Evolutionary conservation across 345 rosid species (phyloP).

Genomic region (Salix udensis): DNA sequence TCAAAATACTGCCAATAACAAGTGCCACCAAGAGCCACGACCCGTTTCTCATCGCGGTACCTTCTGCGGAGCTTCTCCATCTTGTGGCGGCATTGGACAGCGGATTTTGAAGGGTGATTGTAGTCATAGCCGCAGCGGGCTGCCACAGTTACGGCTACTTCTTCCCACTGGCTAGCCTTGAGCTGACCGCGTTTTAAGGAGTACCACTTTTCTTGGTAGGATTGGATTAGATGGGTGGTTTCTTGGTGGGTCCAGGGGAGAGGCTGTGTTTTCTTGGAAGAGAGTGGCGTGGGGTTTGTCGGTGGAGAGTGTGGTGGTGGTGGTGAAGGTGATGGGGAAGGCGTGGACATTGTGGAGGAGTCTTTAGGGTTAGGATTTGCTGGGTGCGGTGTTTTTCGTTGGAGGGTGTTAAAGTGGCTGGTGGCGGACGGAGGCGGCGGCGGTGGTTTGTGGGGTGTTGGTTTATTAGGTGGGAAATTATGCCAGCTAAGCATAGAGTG

Average conservation of each 20-base stretch:
- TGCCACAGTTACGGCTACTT: conserved; percentile 57
- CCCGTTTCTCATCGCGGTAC: conserved; percentile 53
- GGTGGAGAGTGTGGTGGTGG: conserved; percentile 9
- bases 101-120: conserved; percentile 37
- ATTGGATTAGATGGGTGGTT: conserved; percentile 55
- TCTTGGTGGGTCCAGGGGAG: conserved; percentile 70
- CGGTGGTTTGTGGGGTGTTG: background rate
- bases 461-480: background rate
- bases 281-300: background rate
- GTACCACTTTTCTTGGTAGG: conserved; percentile 69
- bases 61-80: conserved; percentile 82
- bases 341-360: conserved; percentile 2
- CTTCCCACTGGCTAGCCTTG: conserved; percentile 71
- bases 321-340: conserved; percentile 12
- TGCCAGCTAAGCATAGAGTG: conserved; percentile 3
- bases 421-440: background rate
- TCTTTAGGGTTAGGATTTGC: background rate
- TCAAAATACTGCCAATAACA: conserved; percentile 56
- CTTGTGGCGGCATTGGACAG: conserved; percentile 76
- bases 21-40: conserved; percentile 19
- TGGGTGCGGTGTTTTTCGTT: background rate
- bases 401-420: background rate
- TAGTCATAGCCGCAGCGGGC: conserved; percentile 56
- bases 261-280: conserved; percentile 48
- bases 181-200: conserved; percentile 59